Evolutionary conservation across 2,329 filamentous ascomycete genomes (phyloP).

Genomic region (Hypocrella siamensis): DNA sequence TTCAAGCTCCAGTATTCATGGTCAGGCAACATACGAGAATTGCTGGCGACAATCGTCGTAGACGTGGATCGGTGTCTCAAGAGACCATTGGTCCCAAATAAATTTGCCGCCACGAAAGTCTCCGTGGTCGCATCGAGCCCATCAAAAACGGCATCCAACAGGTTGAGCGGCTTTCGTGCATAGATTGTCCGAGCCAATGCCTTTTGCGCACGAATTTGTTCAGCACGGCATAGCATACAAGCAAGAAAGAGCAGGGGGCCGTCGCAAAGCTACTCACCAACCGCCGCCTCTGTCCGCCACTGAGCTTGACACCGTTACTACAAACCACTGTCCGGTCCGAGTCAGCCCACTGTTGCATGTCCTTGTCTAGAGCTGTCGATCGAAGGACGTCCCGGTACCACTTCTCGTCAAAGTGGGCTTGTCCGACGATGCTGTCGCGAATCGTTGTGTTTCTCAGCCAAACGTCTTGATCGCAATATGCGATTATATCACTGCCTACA

Average conservation of each 20-base stretch:
- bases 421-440: constrained; percentile 16
- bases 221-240: too few species aligned
- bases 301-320: constrained; percentile 19
- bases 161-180: constrained; percentile 8
- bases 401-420: constrained; percentile 8
- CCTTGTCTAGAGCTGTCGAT: constrained; percentile 8
- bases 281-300: constrained; percentile 20
- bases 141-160: constrained; percentile 17
- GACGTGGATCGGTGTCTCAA: too few species aligned
- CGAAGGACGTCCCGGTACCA: constrained; percentile 15
- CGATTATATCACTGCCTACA: constrained; percentile 4
- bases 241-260: too few species aligned
- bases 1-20: too few species aligned
- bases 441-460: constrained; percentile 15
- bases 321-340: constrained; percentile 19
- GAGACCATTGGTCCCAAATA: too few species aligned
- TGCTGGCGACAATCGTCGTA: too few species aligned
- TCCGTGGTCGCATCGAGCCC: constrained; percentile 14
- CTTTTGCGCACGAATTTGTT: too few species aligned
- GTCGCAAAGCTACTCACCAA: too few species aligned
- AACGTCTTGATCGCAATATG: constrained; percentile 12
- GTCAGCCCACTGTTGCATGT: constrained; percentile 12
- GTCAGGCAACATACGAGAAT: too few species aligned
- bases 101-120: constrained; percentile 8
- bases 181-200: constrained; percentile 16